Evolutionary conservation across 2,329 filamentous ascomycete species (phyloP).

Genomic region (Trichophyton schoenleinii): DNA sequence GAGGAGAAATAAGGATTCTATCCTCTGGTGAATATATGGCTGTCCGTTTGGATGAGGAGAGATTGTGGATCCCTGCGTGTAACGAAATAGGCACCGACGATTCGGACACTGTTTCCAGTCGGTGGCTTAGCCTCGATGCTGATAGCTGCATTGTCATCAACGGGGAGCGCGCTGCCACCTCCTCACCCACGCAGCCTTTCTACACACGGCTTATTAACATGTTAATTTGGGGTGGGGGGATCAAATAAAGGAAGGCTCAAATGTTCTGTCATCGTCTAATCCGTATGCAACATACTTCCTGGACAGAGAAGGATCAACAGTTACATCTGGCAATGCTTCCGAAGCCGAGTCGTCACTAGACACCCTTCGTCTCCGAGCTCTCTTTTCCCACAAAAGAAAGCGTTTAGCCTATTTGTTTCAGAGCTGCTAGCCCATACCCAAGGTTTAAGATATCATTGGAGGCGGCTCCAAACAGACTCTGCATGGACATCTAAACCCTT

Average conservation of each 20-base stretch:
- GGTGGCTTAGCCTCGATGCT: background rate
- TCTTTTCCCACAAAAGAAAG: background rate
- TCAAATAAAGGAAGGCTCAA: background rate
- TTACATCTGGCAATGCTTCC: background rate
- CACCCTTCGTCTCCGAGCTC: background rate
- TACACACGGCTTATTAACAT: background rate
- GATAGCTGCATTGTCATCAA: background rate
- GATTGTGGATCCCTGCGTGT: background rate
- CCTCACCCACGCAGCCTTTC: background rate
- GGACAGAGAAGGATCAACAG: background rate
- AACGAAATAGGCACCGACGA: background rate
- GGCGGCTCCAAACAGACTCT: background rate
- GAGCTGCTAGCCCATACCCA: background rate
- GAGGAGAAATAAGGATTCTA: background rate
- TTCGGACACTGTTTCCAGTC: background rate
- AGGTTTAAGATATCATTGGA: slow-evolving; percentile 2
- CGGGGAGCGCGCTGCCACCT: background rate
- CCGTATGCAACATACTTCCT: no score
- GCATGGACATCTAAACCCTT: background rate
- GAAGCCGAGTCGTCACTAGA: background rate
- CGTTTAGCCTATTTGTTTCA: background rate
- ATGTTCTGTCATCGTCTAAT: no score
- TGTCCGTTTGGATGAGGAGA: background rate
- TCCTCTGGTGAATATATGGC: background rate
- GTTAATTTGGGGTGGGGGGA: background rate